Conservation (phyloP, 306 rosid species). For the Mucuna pruriens region DNA sequence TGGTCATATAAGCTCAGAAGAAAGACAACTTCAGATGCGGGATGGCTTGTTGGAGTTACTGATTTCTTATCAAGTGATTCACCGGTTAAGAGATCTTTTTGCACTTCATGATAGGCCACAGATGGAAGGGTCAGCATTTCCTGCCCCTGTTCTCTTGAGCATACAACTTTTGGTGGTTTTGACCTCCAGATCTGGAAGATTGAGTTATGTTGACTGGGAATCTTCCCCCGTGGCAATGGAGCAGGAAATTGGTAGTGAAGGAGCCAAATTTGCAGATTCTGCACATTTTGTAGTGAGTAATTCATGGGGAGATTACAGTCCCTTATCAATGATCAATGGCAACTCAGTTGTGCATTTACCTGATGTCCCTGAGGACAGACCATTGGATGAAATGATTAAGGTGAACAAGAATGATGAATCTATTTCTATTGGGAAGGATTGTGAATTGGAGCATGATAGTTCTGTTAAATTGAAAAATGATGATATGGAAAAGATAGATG, state of each 20-base stretch:
- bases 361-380: constrained; percentile 81
- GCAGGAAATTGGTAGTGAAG: constrained; percentile 54
- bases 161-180: constrained; percentile 79
- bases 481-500: constrained; percentile 39
- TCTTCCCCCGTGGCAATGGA: constrained; percentile 46
- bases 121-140: constrained; percentile 94
- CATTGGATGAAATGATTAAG: constrained; percentile 58
- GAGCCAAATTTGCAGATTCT: constrained; percentile 51
- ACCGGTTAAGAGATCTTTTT: constrained; percentile 91
- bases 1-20: constrained; percentile 80
- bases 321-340: constrained; percentile 47
- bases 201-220: constrained; percentile 73
- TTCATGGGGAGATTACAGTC: constrained; percentile 52
- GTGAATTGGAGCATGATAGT: constrained; percentile 54
- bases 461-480: constrained; percentile 46
- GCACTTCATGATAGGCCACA: constrained; percentile 99
- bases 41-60: constrained; percentile 91
- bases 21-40: constrained; percentile 91
- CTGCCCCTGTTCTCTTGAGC: constrained; percentile 82
- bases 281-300: constrained; percentile 46
- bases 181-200: constrained; percentile 75
- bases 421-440: constrained; percentile 41
- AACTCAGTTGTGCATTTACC: constrained; percentile 60
- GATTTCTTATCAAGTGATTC: constrained; percentile 89
- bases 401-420: constrained; percentile 48